phyloP scores from a whole-genome alignment of 2,329 filamentous ascomycete species.

The Myriosclerotinia duriaeana region DNA sequence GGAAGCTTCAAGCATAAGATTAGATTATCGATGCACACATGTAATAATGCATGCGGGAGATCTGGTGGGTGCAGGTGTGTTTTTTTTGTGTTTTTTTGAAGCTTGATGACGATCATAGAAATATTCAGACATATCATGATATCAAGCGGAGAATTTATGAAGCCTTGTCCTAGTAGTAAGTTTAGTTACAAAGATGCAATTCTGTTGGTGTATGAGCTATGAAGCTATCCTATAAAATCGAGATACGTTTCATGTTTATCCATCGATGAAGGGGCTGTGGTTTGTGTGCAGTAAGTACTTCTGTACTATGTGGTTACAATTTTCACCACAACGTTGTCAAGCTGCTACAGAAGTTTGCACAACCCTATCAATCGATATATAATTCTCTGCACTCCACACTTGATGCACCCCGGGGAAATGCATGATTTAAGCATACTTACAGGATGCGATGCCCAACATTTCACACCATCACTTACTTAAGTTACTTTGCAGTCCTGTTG shows the following conservation, averaged over 20 bases:
- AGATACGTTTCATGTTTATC: constrained; percentile 1
- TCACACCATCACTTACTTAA: not conserved
- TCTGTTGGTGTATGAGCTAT: not conserved
- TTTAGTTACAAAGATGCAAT: too few relatives aligned
- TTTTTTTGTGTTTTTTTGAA: not conserved
- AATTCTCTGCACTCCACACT: constrained; percentile 1
- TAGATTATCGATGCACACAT: not conserved
- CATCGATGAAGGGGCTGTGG: not conserved
- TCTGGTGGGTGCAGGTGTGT: not conserved
- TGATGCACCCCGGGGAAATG: constrained; percentile 17
- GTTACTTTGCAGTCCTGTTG: not conserved
- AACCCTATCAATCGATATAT: not conserved
- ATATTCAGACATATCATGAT: not conserved
- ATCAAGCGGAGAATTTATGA: not conserved
- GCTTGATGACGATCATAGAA: not conserved
- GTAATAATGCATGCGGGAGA: not conserved
- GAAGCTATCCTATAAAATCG: not conserved
- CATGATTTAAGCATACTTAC: constrained; percentile 11
- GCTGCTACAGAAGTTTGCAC: not conserved
- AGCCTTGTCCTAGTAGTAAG: not conserved
- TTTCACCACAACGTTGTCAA: not conserved
- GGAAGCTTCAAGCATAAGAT: not conserved
- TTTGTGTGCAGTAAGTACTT: not conserved
- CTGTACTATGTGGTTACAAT: not conserved
- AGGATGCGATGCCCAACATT: constrained; percentile 3